phyloP scores from a whole-genome alignment of 495 filamentous ascomycete species.

The Xylaria curta region DNA sequence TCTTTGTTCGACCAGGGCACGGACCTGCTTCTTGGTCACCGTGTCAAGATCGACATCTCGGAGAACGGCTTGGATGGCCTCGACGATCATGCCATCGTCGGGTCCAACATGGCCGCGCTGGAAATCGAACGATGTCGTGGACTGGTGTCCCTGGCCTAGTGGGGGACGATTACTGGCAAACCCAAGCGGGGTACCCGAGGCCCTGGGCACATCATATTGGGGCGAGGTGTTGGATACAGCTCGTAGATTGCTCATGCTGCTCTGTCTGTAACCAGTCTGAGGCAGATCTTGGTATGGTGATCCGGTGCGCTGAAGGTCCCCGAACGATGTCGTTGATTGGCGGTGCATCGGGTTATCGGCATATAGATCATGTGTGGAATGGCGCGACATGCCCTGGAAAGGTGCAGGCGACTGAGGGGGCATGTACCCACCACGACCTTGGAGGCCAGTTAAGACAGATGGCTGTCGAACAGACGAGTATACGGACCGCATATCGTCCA shows the following conservation, averaged over 20 bases:
- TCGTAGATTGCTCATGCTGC: conserved; percentile 47
- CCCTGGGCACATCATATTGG: conserved; percentile 35
- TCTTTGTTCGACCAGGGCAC: conserved; percentile 88
- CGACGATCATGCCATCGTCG: conserved; percentile 76
- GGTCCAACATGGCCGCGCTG: conserved; percentile 69
- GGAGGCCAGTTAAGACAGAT: conserved; percentile 89
- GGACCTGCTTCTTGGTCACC: conserved; percentile 97
- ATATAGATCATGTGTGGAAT: conserved; percentile 47
- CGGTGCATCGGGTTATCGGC: conserved; percentile 50
- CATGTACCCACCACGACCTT: conserved; percentile 72
- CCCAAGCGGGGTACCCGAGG: conserved; percentile 50
- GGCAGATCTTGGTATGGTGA: conserved; percentile 59
- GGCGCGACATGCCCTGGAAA: conserved; percentile 59
- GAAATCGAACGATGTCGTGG: conserved; percentile 79
- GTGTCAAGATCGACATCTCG: conserved; percentile 92
- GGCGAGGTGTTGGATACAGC: conserved; percentile 42
- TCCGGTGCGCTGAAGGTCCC: conserved; percentile 49
- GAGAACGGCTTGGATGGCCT: conserved; percentile 81
- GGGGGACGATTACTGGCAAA: conserved; percentile 48
- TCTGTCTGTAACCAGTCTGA: conserved; percentile 37
- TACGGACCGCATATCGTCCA: conserved; percentile 96
- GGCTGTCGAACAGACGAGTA: conserved; percentile 95
- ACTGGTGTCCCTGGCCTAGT: conserved; percentile 58
- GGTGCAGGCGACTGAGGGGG: conserved; percentile 80
- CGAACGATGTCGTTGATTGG: conserved; percentile 60